Conservation (phyloP, 2,329 filamentous ascomycete species). For the Neocatenulostroma microsporum region DNA sequence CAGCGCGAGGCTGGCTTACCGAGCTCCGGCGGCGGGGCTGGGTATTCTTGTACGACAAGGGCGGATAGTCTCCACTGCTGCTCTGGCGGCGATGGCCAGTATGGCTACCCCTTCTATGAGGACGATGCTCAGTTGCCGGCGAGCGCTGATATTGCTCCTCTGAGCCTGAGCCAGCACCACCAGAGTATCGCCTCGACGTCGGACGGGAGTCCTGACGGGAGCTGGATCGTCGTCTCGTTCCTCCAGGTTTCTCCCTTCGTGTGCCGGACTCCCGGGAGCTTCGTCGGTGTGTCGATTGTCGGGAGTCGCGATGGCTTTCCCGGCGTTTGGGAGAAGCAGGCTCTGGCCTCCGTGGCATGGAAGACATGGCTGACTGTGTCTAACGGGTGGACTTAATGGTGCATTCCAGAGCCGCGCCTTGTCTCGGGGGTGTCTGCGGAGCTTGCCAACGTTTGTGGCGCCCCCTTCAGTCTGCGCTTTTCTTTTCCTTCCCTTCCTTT, state of each 20-base stretch:
- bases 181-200: too few relatives aligned
- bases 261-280: slow-evolving; percentile 2
- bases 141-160: slow-evolving; percentile 2
- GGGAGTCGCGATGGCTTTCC: slow-evolving; percentile 4
- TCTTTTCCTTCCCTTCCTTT: too few relatives aligned
- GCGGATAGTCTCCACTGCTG: background rate
- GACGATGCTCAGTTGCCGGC: slow-evolving; percentile 4
- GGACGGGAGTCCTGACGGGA: too few relatives aligned
- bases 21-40: too few relatives aligned
- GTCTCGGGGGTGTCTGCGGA: slow-evolving; percentile 2
- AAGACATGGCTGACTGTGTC: slow-evolving; percentile 33
- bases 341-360: slow-evolving; percentile 47
- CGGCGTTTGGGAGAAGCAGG: slow-evolving; percentile 46
- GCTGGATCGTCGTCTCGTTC: slow-evolving; percentile 9
- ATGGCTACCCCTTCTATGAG: slow-evolving; percentile 5
- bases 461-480: too few relatives aligned
- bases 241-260: slow-evolving; percentile 1
- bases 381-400: background rate
- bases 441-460: too few relatives aligned
- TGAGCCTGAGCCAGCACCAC: slow-evolving; percentile 4
- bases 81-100: slow-evolving; percentile 3
- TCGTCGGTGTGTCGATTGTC: slow-evolving; percentile 1
- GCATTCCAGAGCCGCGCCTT: slow-evolving; percentile 3
- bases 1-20: too few relatives aligned
- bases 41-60: too few relatives aligned